Base-by-base conservation (phyloP, 345 rosid genomes). In the Bretschneidera sinensis region DNA sequence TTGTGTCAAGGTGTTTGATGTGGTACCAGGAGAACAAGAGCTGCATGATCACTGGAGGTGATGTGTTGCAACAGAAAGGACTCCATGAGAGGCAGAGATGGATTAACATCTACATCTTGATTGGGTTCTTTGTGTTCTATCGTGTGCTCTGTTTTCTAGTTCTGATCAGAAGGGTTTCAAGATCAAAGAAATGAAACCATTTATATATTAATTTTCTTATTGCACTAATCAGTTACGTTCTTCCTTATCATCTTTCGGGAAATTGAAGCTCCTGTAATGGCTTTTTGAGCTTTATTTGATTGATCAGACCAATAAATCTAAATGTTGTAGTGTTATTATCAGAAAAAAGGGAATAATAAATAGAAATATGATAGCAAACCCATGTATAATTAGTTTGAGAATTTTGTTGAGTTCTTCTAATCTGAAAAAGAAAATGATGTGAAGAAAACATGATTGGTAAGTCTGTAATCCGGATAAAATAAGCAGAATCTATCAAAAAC, bases 121-220 rank as follows among this genome's bases (percentile, higher is more conserved):
- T 89, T 56, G 98, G 89, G 28, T 92, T 92, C 77, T 92, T 92
- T 55, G 72, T 89, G 54, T 77, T 92, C 50, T 92, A 92, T 67
- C 92, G 98, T 34, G 24, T 89, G 22, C 77, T 89, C 68, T 92
- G 92, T 71, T 78, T 87, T 73, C 58, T 92, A 50, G 85, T 74
- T 43, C 64, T 92, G 70, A 77, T 87, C 70, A 81, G 85, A 68
- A 79, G 98, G 69, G 77, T 92, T 71, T 89, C 98, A 24, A 73
- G 78, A 72, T 81, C 83, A n/a, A 92, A 80, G 69, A 80, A 79
- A 55, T 90, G 59, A 75, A 59, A 15, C 8, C n/a, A n/a, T n/a
- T n/a, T n/a, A n/a, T n/a, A n/a, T n/a, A n/a, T n/a, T n/a, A n/a
- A n/a, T n/a, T 5, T 18, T 16, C 10, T 51, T 51, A 28, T 48